These are phyloP conservation scores for Papilionanthe hybrid DNA, from an alignment of 116 monocot genomes.

Conservation along the genomic window DNA sequence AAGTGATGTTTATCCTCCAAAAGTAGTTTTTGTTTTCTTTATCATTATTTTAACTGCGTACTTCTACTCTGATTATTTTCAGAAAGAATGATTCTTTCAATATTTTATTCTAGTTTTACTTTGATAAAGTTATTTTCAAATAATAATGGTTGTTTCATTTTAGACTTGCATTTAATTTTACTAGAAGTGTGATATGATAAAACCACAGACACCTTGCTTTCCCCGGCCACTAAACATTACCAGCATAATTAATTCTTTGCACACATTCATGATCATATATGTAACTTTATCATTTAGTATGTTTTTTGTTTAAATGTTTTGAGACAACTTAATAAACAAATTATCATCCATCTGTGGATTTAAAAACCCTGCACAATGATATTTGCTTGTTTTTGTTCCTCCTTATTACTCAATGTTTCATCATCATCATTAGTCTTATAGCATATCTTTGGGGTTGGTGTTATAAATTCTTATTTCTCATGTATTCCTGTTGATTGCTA, in stretches of 20 bases:
- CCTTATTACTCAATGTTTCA: background rate
- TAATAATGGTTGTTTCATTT: background rate
- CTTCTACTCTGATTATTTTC: background rate
- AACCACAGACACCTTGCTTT: background rate
- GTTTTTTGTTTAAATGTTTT: background rate
- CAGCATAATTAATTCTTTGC: background rate
- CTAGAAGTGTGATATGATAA: background rate
- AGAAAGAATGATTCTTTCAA: background rate
- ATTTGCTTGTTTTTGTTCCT: background rate
- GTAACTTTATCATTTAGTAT: background rate
- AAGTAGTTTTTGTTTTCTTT: background rate
- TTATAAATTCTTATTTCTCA: background rate
- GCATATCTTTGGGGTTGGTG: background rate
- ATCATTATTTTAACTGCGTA: background rate
- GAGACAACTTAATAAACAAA: background rate
- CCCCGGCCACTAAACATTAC: background rate
- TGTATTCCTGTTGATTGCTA: background rate
- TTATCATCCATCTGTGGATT: background rate
- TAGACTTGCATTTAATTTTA: background rate
- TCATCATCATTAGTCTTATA: background rate
- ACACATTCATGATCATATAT: background rate
- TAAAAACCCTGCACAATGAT: background rate
- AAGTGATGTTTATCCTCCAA: slow-evolving; percentile 25
- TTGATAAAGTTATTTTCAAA: background rate
- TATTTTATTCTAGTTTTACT: background rate